Conservation (phyloP, 164 flowering plant genomes). For the Magnolia sinica region DNA sequence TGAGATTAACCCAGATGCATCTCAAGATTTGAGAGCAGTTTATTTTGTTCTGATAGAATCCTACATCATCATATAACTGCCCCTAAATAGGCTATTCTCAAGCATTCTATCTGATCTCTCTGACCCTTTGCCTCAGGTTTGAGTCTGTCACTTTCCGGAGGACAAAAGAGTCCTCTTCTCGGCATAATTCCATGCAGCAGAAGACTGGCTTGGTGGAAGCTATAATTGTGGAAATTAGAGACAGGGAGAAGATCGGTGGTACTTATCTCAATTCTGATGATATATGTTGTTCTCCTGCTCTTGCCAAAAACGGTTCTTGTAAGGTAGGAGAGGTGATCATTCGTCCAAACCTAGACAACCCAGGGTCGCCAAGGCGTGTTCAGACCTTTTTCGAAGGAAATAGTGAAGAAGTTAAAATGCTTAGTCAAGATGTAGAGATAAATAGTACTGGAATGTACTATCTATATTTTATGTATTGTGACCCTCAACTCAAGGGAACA, state of each 20-base stretch:
- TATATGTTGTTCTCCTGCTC: conserved; percentile 57
- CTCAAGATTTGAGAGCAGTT: not conserved
- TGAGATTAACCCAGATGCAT: not conserved
- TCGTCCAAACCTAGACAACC: conserved; percentile 41
- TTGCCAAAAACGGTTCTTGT: conserved; percentile 48
- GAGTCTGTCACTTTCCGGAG: conserved; percentile 60
- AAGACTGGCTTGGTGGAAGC: conserved; percentile 75
- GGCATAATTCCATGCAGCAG: conserved; percentile 47
- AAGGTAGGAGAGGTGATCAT: conserved; percentile 70
- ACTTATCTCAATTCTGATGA: conserved; percentile 37
- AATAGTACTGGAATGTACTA: conserved; percentile 76
- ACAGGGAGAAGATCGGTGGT: conserved; percentile 71
- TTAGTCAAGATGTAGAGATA: conserved; percentile 39
- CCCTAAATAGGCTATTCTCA: not conserved
- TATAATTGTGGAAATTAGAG: conserved; percentile 68
- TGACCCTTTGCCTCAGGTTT: conserved; percentile 47
- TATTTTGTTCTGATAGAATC: no score
- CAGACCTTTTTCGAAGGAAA: conserved; percentile 57
- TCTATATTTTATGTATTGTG: conserved; percentile 70
- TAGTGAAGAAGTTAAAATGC: conserved; percentile 42
- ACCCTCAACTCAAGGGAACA: conserved; percentile 64
- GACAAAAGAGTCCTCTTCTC: conserved; percentile 49
- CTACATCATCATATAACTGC: no score
- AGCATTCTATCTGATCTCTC: not conserved
- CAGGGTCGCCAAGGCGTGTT: conserved; percentile 60